These are phyloP conservation scores for Cnidoscolus chayamansa DNA, from an alignment of 441 rosid species.

Conservation along the genomic window DNA sequence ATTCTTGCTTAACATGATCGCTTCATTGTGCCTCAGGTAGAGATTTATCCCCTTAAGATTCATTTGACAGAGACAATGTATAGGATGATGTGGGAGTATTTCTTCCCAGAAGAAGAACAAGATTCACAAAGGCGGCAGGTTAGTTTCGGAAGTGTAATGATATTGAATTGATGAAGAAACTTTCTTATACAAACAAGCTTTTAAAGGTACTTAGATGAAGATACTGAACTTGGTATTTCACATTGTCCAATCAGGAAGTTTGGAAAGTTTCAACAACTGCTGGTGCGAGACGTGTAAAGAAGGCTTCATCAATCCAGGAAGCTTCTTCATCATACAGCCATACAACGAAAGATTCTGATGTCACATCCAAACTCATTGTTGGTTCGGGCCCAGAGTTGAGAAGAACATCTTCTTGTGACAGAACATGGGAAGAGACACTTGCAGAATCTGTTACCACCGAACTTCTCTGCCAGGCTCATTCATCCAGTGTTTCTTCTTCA, in stretches of 20 bases:
- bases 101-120: conserved; percentile 95
- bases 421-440: conserved; percentile 93
- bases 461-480: conserved; percentile 70
- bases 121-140: conserved; percentile 98
- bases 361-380: conserved; percentile 43
- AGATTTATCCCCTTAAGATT: conserved; percentile 92
- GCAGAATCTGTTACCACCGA: conserved; percentile 95
- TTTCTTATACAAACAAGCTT: conserved; percentile 1
- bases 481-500: conserved; percentile 45
- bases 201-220: background rate
- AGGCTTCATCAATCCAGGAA: conserved; percentile 60
- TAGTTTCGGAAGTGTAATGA: conserved; percentile 9
- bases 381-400: conserved; percentile 61
- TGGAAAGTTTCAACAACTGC: conserved; percentile 98
- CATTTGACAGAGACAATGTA: conserved; percentile 95
- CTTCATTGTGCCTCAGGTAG: conserved; percentile 53
- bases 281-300: conserved; percentile 82
- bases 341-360: conserved; percentile 56
- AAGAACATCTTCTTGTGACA: conserved; percentile 91
- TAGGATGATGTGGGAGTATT: conserved; percentile 94
- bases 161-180: conserved; percentile 19
- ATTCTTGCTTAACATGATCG: conserved; percentile 16
- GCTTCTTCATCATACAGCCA: conserved; percentile 52
- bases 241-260: conserved; percentile 59
- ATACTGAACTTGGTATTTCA: conserved; percentile 22